Base-by-base conservation (phyloP, 2,329 filamentous ascomycete genomes). In the Diaporthe ilicicola region DNA sequence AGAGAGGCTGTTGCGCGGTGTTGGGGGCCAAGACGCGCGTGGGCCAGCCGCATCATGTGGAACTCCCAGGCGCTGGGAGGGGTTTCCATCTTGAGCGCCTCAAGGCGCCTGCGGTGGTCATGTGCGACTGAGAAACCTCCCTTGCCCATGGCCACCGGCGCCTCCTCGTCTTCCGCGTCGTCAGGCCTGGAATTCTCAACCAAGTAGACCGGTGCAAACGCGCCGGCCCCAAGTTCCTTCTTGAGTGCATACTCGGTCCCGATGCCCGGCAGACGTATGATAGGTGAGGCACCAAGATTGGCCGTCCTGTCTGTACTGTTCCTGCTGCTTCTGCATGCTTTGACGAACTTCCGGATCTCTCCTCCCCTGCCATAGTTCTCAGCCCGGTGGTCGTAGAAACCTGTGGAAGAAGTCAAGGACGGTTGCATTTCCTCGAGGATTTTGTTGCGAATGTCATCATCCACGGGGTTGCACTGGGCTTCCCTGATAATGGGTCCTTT, bases 61-160 rank as follows among this genome's bases (percentile, higher is more conserved):
- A 98, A 99, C 79, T 99, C 96, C 96, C 96, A 99, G 0, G 93
- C 87, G 5, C 91, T 92, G 0, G 95, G 93, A 0, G 95, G 94
- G 39, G 92, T 89, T 82, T 99, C 96, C 90, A 97, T 95, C 82
- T 99, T 99, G 76, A 99, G 86, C 1, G 96, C 96, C 81, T 98
- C 94, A 5, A 96, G 86, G 1, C 84, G 74, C 53, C 84, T 84
- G 51, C 93, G 90, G 48, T 84, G 82, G 1, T 80, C 76, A 55
- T 84, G 83, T 42, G 83, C 84, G 12, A 85, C 77, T n/a, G 88
- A 84, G 77, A 91, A 89, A 15, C 85, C 82, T 37, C 90, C 87
- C 76, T 89, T 90, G 69, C 91, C 89, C 87, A 92, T 89, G 69
- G 84, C 84, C 4, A 81, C 84, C 46, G 77, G 80, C 67, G 76